Evolutionary conservation across 768 basidiomycete species (phyloP).

Genomic region (Tylopilus plumbeoviolaceoides): DNA sequence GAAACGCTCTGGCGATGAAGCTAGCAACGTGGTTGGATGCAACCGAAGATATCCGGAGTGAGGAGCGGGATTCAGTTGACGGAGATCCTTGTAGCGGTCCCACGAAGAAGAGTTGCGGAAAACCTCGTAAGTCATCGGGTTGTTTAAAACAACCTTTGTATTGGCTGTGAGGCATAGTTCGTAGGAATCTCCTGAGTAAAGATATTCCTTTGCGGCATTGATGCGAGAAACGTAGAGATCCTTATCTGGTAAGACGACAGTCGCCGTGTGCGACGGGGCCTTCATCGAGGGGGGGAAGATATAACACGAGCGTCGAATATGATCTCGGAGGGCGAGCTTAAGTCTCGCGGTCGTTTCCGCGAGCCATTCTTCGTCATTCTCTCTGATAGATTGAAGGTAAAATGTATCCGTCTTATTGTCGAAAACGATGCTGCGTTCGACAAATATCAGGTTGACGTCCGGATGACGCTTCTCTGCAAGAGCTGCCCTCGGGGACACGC

Average conservation of each 20-base stretch:
- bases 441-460: conserved; percentile 72
- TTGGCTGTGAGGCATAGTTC: conserved; percentile 87
- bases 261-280: conserved; percentile 20
- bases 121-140: conserved; percentile 17
- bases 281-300: conserved; percentile 24
- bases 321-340: conserved; percentile 6
- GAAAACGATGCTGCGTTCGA: conserved; percentile 73
- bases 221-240: conserved; percentile 65
- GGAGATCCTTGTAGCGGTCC: conserved; percentile 70
- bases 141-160: conserved; percentile 52
- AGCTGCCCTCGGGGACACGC: conserved; percentile 36
- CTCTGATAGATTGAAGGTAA: conserved; percentile 63
- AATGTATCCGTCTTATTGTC: conserved; percentile 48
- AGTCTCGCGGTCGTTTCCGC: conserved; percentile 34
- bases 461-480: conserved; percentile 43
- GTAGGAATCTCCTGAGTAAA: conserved; percentile 86
- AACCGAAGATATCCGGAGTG: conserved; percentile 80
- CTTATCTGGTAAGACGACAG: conserved; percentile 53
- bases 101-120: conserved; percentile 44
- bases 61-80: conserved; percentile 80
- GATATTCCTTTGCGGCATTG: conserved; percentile 61
- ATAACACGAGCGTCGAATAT: conserved; percentile 13
- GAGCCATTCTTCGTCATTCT: conserved; percentile 61
- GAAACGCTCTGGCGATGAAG: conserved; percentile 91
- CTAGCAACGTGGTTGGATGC: conserved; percentile 71